Evolutionary conservation across 2,329 filamentous ascomycete species (phyloP).

Genomic region (Fusarium bactridioides): DNA sequence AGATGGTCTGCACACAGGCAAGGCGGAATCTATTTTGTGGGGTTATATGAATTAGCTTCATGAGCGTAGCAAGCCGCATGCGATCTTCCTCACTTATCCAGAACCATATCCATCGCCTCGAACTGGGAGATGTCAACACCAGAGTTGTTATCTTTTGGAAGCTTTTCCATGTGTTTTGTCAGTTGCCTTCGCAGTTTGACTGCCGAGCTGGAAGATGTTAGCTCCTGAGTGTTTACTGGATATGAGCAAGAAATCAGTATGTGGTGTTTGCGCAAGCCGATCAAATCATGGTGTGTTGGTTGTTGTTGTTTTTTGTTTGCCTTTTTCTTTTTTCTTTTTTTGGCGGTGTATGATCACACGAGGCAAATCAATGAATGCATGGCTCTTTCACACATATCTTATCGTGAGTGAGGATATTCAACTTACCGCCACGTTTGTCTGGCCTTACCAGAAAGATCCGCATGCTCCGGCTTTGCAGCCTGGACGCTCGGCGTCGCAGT

Average conservation of each 20-base stretch:
- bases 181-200: constrained; percentile 55
- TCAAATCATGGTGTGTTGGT: neutral
- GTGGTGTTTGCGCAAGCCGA: constrained; percentile 8
- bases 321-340: neutral
- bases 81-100: constrained; percentile 51
- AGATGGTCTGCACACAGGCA: constrained; percentile 75
- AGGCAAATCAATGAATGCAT: neutral
- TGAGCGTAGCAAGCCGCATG: constrained; percentile 3
- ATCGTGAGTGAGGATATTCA: neutral
- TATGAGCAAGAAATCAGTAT: neutral
- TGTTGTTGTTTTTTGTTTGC: neutral
- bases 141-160: constrained; percentile 48
- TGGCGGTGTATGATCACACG: constrained; percentile 5
- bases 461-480: constrained; percentile 26
- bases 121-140: constrained; percentile 53
- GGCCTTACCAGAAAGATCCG: constrained; percentile 43
- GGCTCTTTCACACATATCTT: neutral
- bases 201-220: constrained; percentile 48
- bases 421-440: constrained; percentile 53
- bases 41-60: constrained; percentile 14
- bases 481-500: constrained; percentile 12
- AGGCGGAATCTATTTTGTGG: constrained; percentile 67
- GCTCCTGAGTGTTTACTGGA: constrained; percentile 27
- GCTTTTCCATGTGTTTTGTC: constrained; percentile 53
- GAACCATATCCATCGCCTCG: constrained; percentile 52